phyloP scores from a whole-genome alignment of 148 eudicot genomes.

The Dianthus caryophyllus region DNA sequence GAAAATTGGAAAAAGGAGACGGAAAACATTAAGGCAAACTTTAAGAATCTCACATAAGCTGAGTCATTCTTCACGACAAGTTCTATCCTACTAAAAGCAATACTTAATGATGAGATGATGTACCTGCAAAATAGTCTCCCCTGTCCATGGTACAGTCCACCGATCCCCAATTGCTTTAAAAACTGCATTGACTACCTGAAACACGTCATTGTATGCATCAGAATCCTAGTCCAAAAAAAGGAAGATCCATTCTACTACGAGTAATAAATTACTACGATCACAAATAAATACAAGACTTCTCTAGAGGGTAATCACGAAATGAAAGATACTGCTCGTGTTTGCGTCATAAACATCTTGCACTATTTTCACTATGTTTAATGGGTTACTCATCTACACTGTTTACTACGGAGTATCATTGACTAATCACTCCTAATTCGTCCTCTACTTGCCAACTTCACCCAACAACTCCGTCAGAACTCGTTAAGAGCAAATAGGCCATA shows the following conservation, averaged over 20 bases:
- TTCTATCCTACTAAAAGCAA: background rate
- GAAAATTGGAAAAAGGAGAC: background rate
- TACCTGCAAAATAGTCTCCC: slow-evolving; percentile 77
- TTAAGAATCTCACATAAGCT: slow-evolving; percentile 1
- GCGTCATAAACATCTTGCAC: background rate
- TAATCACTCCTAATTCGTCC: background rate
- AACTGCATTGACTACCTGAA: slow-evolving; percentile 52
- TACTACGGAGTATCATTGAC: too few species aligned
- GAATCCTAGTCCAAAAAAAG: background rate
- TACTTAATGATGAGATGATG: slow-evolving; percentile 9
- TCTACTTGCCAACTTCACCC: background rate
- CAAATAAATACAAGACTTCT: background rate
- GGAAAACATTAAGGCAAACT: background rate
- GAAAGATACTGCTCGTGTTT: background rate
- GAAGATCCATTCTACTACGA: background rate
- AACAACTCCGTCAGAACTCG: background rate
- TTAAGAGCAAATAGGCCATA: background rate
- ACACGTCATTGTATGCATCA: background rate
- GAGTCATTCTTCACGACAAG: background rate
- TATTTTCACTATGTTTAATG: background rate
- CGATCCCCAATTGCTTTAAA: slow-evolving; percentile 49
- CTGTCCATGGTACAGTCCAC: slow-evolving; percentile 90
- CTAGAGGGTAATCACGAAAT: background rate
- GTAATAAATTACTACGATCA: background rate
- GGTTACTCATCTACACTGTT: too few species aligned